These are phyloP conservation scores for Kalaharituber pfeilii DNA, from an alignment of 2,329 filamentous ascomycete genomes.

Conservation along the genomic window DNA sequence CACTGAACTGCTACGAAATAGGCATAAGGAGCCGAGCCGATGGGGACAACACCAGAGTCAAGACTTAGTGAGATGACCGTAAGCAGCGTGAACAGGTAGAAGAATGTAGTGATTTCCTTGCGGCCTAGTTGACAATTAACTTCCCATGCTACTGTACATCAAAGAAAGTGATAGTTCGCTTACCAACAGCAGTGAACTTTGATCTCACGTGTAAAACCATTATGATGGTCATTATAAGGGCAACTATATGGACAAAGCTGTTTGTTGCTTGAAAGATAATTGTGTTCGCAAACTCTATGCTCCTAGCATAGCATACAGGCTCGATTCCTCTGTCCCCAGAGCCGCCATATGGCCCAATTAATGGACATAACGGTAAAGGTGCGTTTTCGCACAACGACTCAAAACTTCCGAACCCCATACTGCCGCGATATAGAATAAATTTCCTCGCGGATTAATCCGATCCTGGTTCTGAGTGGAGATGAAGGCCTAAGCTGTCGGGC, in stretches of 20 bases:
- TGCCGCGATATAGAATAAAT: conserved; percentile 25
- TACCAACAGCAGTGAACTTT: conserved; percentile 96
- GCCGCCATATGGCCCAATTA: conserved; percentile 50
- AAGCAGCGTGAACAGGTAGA: conserved; percentile 87
- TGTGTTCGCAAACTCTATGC: conserved; percentile 91
- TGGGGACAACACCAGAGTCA: conserved; percentile 81
- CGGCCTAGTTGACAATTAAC: conserved; percentile 31
- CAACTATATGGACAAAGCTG: conserved; percentile 79
- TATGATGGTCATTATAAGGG: conserved; percentile 79
- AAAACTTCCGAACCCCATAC: conserved; percentile 86
- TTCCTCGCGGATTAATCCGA: too few species aligned
- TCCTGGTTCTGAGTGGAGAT: not conserved
- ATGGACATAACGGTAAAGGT: conserved; percentile 69
- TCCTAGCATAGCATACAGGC: conserved; percentile 79
- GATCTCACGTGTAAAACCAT: conserved; percentile 96
- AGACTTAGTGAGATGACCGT: conserved; percentile 78
- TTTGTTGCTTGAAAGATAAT: conserved; percentile 93
- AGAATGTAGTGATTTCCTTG: conserved; percentile 67
- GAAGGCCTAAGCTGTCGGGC: not conserved
- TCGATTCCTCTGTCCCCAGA: conserved; percentile 61
- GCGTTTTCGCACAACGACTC: conserved; percentile 68
- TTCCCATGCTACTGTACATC: not conserved
- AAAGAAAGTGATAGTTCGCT: conserved; percentile 24
- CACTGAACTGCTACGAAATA: conserved; percentile 85
- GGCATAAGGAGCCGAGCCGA: conserved; percentile 60